Evolutionary conservation across 129 eudicot genomes (phyloP), one percentile per base, ranked within the genome.

Genomic region (carrot (Daucus carota)): DNA sequence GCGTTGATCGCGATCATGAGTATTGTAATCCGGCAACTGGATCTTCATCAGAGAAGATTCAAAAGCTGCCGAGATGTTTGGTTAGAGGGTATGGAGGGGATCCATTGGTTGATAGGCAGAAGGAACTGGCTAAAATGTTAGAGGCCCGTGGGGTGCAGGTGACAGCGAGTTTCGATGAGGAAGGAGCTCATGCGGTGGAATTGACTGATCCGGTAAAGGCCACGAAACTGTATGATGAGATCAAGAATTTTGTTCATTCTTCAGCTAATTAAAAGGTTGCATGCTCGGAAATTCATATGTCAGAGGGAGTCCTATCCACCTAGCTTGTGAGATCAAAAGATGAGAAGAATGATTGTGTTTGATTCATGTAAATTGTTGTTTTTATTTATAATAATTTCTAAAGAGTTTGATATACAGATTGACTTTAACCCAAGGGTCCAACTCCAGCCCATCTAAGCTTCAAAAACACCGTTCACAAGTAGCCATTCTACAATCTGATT

Each of bases 121-220:
- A 41, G 82, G 83, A 80, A 78, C 70, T 92, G 60, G 93, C 81
- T 11, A 67, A 81, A 45, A 77, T 87, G 88, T 78, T 92, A 79
- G 91, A 79, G 88, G 73, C 82, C 73, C 76, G 81, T 74, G 93
- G 91, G 2, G 96, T 81, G 81, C 77, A 67, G 70, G 93, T 89
- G 92, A 67, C 20, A 20, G 54, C 46, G 17, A 81, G 40, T 42
- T 89, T 87, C 68, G 70, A 52, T 34, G 91, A 84, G 7, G 90
- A 71, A 3, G 96, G 96, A 40, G 77, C 73, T 77, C 97, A 92
- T 74, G 97, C 80, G 5, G 82, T 79, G 44, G 93, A 92, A 84
- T 6, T 87, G 8, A 84, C 87, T 60, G 87, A 89, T 31, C 83
- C 85, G 13, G 29, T 63, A 5, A 84, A 74, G 66, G 96, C 89